phyloP scores from a whole-genome alignment of 768 basidiomycete genomes.

The Serpula lacrymans region DNA sequence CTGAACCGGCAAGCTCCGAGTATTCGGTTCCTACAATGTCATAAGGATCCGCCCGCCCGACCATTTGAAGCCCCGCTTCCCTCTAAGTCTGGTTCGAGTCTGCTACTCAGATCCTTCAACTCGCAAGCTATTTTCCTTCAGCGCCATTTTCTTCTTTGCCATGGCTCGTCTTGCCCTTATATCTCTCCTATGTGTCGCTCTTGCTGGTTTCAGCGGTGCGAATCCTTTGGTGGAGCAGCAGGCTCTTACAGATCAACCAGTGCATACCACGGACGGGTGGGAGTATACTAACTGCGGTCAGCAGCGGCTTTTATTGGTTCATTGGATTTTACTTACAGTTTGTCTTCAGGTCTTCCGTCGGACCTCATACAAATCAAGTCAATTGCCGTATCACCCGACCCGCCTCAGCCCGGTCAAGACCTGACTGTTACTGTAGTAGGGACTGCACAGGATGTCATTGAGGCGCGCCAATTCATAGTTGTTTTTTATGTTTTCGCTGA shows the following conservation, averaged over 20 bases:
- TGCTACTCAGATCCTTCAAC: too few relatives aligned
- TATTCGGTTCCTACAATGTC: too few relatives aligned
- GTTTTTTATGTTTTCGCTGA: constrained; percentile 9
- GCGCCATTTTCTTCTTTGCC: constrained; percentile 8
- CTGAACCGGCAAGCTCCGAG: too few relatives aligned
- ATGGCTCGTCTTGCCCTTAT: constrained; percentile 27
- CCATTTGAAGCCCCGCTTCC: too few relatives aligned
- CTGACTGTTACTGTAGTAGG: constrained; percentile 84
- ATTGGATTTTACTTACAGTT: not conserved
- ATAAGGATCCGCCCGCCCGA: too few relatives aligned
- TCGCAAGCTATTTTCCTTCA: too few relatives aligned
- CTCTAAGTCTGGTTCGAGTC: too few relatives aligned
- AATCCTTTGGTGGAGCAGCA: constrained; percentile 25
- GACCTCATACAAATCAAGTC: constrained; percentile 63
- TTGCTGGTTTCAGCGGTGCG: constrained; percentile 24
- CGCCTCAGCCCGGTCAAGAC: constrained; percentile 82
- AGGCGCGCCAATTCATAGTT: constrained; percentile 44
- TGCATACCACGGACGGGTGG: constrained; percentile 51
- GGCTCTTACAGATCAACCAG: constrained; percentile 23
- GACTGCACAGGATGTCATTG: constrained; percentile 50
- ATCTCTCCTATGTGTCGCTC: constrained; percentile 23
- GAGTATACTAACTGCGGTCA: constrained; percentile 71
- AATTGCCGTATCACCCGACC: constrained; percentile 79
- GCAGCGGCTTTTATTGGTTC: constrained; percentile 27
- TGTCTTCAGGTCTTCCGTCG: constrained; percentile 35